phyloP scores from a whole-genome alignment of 768 basidiomycete genomes.

The Mycena rosella region DNA sequence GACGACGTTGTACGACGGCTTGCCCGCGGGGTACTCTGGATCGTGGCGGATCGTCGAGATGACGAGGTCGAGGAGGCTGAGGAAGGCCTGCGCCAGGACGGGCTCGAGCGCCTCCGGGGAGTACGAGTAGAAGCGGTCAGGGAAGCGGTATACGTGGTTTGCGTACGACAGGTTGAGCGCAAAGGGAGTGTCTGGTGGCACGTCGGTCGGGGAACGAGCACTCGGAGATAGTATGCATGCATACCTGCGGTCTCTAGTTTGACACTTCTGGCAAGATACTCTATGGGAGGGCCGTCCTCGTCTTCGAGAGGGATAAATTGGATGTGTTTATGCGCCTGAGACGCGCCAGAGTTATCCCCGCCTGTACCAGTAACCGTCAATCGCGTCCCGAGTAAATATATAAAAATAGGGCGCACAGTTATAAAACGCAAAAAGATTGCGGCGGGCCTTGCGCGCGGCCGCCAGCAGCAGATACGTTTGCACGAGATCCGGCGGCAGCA shows the following conservation, averaged over 20 bases:
- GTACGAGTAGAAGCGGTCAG: slow-evolving; percentile 53
- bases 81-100: slow-evolving; percentile 69
- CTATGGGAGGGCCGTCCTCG: slow-evolving; percentile 80
- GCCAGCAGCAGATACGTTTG: slow-evolving; percentile 80
- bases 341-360: slow-evolving; percentile 85
- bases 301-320: slow-evolving; percentile 81
- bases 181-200: slow-evolving; percentile 75
- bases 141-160: slow-evolving; percentile 80
- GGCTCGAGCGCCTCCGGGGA: slow-evolving; percentile 61
- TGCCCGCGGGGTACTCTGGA: slow-evolving; percentile 69
- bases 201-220: slow-evolving; percentile 4
- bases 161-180: slow-evolving; percentile 81
- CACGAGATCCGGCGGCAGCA: slow-evolving; percentile 83
- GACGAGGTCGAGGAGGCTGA: slow-evolving; percentile 81
- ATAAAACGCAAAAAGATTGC: slow-evolving; percentile 85
- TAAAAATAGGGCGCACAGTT: slow-evolving; percentile 71
- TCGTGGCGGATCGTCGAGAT: slow-evolving; percentile 81
- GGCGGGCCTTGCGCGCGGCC: slow-evolving; percentile 73
- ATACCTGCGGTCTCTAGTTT: slow-evolving; percentile 71
- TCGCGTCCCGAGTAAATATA: not conserved
- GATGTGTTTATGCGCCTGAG: slow-evolving; percentile 92
- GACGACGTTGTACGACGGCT: slow-evolving; percentile 86
- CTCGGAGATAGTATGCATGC: slow-evolving; percentile 14
- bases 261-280: slow-evolving; percentile 70
- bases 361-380: slow-evolving; percentile 54